Evolutionary conservation across 75 land plant species (phyloP).

Genomic region (Cunninghamia lanceolata): DNA sequence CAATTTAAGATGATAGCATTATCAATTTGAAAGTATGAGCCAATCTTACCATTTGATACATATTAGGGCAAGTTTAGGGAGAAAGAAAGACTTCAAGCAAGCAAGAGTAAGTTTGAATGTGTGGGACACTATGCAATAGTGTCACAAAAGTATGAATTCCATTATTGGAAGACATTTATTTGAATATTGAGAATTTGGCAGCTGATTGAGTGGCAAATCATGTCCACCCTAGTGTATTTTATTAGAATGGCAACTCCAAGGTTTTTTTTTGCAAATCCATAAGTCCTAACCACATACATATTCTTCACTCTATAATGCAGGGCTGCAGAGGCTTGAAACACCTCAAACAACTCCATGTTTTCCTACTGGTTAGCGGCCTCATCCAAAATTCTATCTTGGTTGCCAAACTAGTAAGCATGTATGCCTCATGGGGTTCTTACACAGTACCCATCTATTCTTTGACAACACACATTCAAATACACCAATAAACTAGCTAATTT

Average conservation of each 20-base stretch:
- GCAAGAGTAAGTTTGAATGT: no score
- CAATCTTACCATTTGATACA: no score
- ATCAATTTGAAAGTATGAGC: slow-evolving; percentile 36
- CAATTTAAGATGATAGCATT: not conserved
- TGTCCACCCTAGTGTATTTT: no score
- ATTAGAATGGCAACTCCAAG: no score
- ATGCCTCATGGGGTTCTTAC: not conserved
- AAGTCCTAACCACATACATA: not conserved
- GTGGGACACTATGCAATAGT: no score
- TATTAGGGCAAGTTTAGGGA: no score
- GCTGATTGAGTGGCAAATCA: no score
- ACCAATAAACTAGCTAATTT: slow-evolving; percentile 61
- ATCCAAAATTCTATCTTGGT: not conserved
- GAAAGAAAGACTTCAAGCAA: no score
- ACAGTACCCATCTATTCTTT: not conserved
- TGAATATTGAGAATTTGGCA: no score
- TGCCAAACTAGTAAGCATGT: not conserved
- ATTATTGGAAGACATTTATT: no score
- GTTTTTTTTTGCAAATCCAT: not conserved
- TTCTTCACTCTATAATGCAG: not conserved
- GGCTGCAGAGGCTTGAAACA: not conserved
- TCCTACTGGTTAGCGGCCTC: not conserved
- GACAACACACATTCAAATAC: slow-evolving; percentile 72
- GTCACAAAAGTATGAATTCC: no score
- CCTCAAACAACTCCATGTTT: slow-evolving; percentile 5